These are phyloP conservation scores for Iris pallida DNA, from an alignment of 116 monocot species.

Conservation along the genomic window DNA sequence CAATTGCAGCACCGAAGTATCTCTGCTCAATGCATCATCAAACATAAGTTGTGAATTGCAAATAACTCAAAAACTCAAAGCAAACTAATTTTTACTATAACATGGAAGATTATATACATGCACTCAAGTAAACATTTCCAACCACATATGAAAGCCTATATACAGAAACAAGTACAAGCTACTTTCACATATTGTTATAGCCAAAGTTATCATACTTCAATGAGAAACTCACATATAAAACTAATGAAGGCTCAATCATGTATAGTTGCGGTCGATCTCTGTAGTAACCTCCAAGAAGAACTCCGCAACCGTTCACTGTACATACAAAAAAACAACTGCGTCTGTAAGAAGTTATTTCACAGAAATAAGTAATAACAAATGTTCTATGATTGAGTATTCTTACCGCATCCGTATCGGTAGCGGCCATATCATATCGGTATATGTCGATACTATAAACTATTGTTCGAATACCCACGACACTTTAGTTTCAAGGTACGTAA, in stretches of 20 bases:
- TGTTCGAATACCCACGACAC: no score
- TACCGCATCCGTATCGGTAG: conserved; percentile 56
- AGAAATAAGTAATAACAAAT: not conserved
- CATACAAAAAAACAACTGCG: not conserved
- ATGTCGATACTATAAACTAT: no score
- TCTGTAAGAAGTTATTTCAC: not conserved
- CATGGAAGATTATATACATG: no score
- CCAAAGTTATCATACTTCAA: not conserved
- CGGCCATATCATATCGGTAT: no score
- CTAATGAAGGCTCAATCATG: conserved; percentile 94
- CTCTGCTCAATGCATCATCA: conserved; percentile 42
- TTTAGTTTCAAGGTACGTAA: no score
- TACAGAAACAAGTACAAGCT: not conserved
- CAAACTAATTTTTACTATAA: no score
- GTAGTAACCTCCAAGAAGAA: conserved; percentile 85
- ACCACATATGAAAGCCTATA: not conserved
- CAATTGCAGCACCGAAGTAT: conserved; percentile 93
- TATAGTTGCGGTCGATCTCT: conserved; percentile 54
- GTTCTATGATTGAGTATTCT: not conserved
- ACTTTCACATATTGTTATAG: not conserved
- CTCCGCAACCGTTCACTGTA: conserved; percentile 69
- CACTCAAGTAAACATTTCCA: no score
- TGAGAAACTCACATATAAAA: conserved; percentile 76
- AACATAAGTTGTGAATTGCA: conserved; percentile 1
- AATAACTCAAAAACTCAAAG: not conserved